Evolutionary conservation across 352 stramenopile species (phyloP), one percentile per base, ranked within the genome.

Genomic region (Phytopythium vexans): DNA sequence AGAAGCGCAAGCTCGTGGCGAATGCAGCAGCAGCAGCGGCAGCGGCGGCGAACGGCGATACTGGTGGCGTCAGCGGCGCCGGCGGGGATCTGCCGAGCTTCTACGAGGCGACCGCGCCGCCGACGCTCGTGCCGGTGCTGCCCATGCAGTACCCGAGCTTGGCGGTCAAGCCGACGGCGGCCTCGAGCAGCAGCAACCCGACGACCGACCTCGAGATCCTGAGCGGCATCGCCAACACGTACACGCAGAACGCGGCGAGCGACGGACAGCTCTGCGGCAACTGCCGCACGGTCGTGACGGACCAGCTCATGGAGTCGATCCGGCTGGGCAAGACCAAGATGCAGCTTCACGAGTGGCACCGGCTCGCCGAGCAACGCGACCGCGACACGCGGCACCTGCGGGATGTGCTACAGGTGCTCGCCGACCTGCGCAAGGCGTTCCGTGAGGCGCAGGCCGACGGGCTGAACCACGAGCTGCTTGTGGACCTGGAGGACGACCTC

Each of bases 201-300:
- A 73, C 72, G 2, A 86, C 76, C 2, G 81, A 92, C 52, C 61
- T 92, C 41, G 81, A 92, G 60, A 92, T 92, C 68, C 55, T 92
- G 36, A 92, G 81, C 54, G 81, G 81, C n/a, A 92, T 92, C 49
- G 81, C 81, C 40, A 89, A 92, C 56, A 82, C 74, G 21, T 92
- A 92, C 63, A 92, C 81, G 43, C 72, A 82, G 56, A 87, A 77
- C 46, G 56, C 56, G 36, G 54, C 45, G 7, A 54, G 56, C n/a
- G 66, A 84, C 40, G 71, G 59, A 45, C 69, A 83, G 60, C 74
- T 88, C 32, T 89, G 81, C 53, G 64, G 62, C 35, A 82, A 64
- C 49, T 92, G 78, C 48, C 66, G 77, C 16, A 80, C 72, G 27
- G 74, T 88, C 5, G 78, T 89, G 34, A 77, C 70, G 15, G 77